These are phyloP conservation scores for Meripilus lineatus DNA, from an alignment of 1,284 basidiomycete species.

Conservation along the genomic window DNA sequence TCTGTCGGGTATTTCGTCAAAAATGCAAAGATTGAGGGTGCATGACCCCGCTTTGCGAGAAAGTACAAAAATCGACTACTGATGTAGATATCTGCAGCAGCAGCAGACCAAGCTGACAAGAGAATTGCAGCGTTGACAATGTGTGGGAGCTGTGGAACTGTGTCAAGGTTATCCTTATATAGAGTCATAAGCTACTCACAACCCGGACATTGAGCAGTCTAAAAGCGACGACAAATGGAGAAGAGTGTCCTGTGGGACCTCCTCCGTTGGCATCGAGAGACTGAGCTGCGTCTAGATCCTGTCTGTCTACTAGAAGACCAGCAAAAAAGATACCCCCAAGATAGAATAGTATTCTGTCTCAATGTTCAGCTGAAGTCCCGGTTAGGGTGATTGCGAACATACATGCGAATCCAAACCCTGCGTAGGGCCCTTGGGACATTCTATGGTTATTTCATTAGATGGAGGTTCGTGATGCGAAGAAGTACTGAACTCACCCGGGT, in stretches of 20 bases:
- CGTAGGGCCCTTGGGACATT: slow-evolving; percentile 41
- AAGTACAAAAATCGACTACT: slow-evolving; percentile 47
- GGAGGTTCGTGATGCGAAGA: slow-evolving; percentile 5
- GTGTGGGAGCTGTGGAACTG: slow-evolving; percentile 41
- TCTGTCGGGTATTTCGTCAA: too few relatives aligned
- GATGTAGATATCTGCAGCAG: slow-evolving; percentile 47
- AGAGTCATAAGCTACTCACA: slow-evolving; percentile 11
- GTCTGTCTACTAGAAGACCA: slow-evolving; percentile 38
- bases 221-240: slow-evolving; percentile 46
- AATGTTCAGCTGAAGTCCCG: neutral
- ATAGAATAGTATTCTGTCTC: slow-evolving; percentile 24
- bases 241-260: slow-evolving; percentile 30
- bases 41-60: slow-evolving; percentile 37
- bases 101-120: slow-evolving; percentile 49
- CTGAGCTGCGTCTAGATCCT: too few relatives aligned
- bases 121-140: slow-evolving; percentile 37
- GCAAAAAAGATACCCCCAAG: slow-evolving; percentile 35
- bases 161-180: neutral
- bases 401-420: slow-evolving; percentile 53
- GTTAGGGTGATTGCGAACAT: slow-evolving; percentile 11
- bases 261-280: slow-evolving; percentile 34
- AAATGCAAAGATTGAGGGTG: slow-evolving; percentile 32
- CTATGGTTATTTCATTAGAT: too few relatives aligned
- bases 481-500: slow-evolving; percentile 16
- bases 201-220: slow-evolving; percentile 37